Evolutionary conservation across 1,284 basidiomycete genomes (phyloP), one percentile per base, ranked within the genome.

Genomic region (Athelia psychrophila): DNA sequence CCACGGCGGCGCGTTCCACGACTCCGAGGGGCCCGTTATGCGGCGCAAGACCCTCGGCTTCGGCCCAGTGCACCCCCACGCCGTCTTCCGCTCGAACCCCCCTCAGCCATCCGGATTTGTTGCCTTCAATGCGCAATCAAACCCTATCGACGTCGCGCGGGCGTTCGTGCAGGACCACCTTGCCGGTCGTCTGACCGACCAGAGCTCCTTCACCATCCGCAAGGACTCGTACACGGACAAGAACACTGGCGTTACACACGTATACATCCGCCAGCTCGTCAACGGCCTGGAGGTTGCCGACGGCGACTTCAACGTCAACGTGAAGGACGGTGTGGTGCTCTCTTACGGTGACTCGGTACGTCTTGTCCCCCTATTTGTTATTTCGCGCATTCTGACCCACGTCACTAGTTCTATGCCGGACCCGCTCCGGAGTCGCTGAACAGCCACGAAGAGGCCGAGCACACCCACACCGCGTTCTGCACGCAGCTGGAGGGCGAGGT

Each of bases 301-400:
- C 63, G 93, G 88, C 44, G 88, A 95, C 70, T 81, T 95, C 71
- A 95, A 96, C 68, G 72, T 97, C 65, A 95, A 96, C 74, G 76
- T 95, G 65, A 88, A 87, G 70, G 80, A 89, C 54, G 93, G 92
- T 48, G 72, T 77, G 49, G 79, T 96, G 15, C 64, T 95, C 47
- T 93, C 89, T 1, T 91, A 85, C 60, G 92, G 92, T 51, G 87
- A 86, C 65, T 91, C 88, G 57, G 90, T 92, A 58, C 54, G 86
- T 73, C 3, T 15, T 51, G 51, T 23, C 60, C 60, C 52, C 61
- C 58, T 16, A 42, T 6, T n/a, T 16, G 48, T 51, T 15, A 10
- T 54, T 32, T 46, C 48, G 18, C 22, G 6, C 50, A 19, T 19
- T 36, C 32, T 13, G 51, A 64, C 53, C 64, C 56, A 50, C 58